These are phyloP conservation scores for Cutaneotrichosporon arboriforme DNA, from an alignment of 1,284 basidiomycete species.

Conservation along the genomic window DNA sequence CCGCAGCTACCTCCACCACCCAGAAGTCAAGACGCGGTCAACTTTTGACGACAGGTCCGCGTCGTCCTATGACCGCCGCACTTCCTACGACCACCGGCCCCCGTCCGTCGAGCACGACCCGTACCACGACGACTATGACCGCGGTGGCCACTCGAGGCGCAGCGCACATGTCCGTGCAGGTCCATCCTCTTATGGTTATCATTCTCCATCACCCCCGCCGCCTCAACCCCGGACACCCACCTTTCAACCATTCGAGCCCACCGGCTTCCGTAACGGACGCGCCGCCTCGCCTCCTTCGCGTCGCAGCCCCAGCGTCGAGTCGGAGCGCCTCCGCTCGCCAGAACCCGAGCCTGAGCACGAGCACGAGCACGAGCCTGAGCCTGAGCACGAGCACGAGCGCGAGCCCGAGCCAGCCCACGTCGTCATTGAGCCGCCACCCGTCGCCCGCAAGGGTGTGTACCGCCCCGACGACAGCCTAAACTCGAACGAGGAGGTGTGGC, in stretches of 20 bases:
- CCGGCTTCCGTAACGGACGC: constrained; percentile 1
- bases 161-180: neutral
- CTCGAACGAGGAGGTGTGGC: constrained; percentile 41
- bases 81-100: constrained; percentile 5
- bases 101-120: neutral
- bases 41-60: constrained; percentile 8
- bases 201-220: constrained; percentile 6
- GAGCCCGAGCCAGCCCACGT: constrained; percentile 5
- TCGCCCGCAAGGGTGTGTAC: constrained; percentile 11
- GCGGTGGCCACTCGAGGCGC: neutral
- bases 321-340: constrained; percentile 5
- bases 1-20: constrained; percentile 18
- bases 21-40: constrained; percentile 1
- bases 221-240: neutral
- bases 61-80: constrained; percentile 1
- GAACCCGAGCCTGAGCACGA: constrained; percentile 7
- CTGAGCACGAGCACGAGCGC: constrained; percentile 3
- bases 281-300: neutral
- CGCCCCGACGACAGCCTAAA: constrained; percentile 26
- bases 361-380: constrained; percentile 5
- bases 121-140: constrained; percentile 3
- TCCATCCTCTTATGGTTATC: constrained; percentile 6
- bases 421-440: constrained; percentile 1
- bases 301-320: neutral
- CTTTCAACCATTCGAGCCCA: constrained; percentile 11